Base-by-base conservation (phyloP, 225 moss, liverwort and hornwort species). In the Physcomitrellopsis africana region DNA sequence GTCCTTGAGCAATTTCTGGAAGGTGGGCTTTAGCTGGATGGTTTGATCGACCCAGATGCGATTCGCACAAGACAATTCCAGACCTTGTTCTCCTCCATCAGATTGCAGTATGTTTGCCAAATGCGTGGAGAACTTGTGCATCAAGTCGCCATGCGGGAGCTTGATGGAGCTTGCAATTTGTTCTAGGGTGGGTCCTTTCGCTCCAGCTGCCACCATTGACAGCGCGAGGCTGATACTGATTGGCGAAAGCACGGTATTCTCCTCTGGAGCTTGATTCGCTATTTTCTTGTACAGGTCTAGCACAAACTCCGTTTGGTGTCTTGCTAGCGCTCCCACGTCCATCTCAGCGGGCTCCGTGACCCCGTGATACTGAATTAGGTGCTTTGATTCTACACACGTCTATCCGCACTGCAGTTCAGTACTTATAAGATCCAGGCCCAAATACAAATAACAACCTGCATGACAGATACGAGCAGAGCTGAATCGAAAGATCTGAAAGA, bases 141-240 rank as follows among this genome's bases (percentile, higher is more conserved):
- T 76, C 10, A 60, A 20, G 54, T 87, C 73, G 10, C 77, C 76
- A 10, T 67, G 72, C 11, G 91, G 87, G 14, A 89, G 86, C 63
- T 81, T 84, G 43, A 93, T 76, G 66, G 80, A 81, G 57, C 71
- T 18, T 22, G 84, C 81, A 11, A 93, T 86, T 70, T 93, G 86
- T 45, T 83, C 77, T 14, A 85, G 76, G 42, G 92, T 93, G 18
- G 78, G 29, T 10, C 91, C 91, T 17, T 76, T 73, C 3, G 91
- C 81, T 32, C 93, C 91, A 9, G 85, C 91, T 19, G 90, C 86
- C 47, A 88, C 86, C 93, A 93, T 91, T 0, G 90, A 81, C 22
- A 91, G 80, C 19, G 90, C 85, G 24, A 85, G 56, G 47, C 76
- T 78, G 63, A 91, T 77, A 65, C 93, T 87, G 52, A 89, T 68